These are phyloP conservation scores for Podospora pseudopauciseta DNA, from an alignment of 495 filamentous ascomycete genomes.

Conservation along the genomic window DNA sequence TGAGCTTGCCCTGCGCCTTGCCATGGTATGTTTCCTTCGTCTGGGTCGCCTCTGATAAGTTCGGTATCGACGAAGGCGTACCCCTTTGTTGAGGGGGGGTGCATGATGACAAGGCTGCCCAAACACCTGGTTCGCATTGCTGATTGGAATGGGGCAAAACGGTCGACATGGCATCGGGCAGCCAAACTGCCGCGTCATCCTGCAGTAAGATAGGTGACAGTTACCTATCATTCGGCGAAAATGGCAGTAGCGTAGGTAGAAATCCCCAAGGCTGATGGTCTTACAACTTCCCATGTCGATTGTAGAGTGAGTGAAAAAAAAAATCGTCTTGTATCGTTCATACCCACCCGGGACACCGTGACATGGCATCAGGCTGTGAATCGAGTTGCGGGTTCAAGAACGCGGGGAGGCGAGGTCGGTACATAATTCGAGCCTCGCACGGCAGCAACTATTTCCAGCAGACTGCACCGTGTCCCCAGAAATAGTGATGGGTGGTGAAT, in stretches of 20 bases:
- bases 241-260: neutral
- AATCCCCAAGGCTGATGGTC: neutral
- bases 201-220: neutral
- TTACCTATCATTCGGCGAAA: neutral
- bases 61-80: neutral
- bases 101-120: neutral
- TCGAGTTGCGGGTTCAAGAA: neutral
- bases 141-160: neutral
- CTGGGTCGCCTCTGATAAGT: neutral
- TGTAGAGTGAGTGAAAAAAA: neutral
- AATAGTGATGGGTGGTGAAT: slow-evolving; percentile 4
- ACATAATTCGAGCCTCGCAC: slow-evolving; percentile 14
- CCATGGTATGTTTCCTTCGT: slow-evolving; percentile 8
- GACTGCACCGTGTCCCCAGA: slow-evolving; percentile 6
- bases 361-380: slow-evolving; percentile 11
- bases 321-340: neutral
- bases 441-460: slow-evolving; percentile 28
- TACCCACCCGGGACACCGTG: neutral
- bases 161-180: neutral
- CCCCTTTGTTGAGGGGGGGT: neutral
- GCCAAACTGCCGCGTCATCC: slow-evolving; percentile 3
- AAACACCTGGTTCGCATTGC: neutral
- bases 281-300: too few species aligned
- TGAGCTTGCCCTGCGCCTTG: neutral
- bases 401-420: neutral